Evolutionary conservation across 257 asterid genomes (phyloP).

Genomic region (Perilla frutescens): DNA sequence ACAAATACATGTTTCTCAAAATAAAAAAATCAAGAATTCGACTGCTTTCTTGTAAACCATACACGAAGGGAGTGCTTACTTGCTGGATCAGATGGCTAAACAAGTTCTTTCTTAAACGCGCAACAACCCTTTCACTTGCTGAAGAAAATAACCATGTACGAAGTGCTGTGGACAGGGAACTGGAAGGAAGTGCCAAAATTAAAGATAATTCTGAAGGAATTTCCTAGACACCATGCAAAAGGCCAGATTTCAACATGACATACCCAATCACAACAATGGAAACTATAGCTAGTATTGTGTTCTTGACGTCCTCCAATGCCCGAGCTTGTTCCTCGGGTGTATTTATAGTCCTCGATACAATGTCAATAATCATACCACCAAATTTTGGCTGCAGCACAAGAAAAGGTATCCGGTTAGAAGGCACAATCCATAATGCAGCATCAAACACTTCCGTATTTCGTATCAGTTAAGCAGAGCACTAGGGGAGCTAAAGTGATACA

Average conservation of each 20-base stretch:
- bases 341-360: neutral
- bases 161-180: neutral
- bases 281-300: neutral
- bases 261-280: neutral
- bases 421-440: neutral
- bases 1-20: neutral
- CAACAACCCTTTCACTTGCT: constrained; percentile 5
- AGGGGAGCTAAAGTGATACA: too few relatives aligned
- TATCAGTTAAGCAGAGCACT: too few relatives aligned
- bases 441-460: too few relatives aligned
- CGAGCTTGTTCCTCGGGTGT: constrained; percentile 1
- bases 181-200: neutral
- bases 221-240: neutral
- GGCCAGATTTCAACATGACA: neutral
- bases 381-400: neutral
- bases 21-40: neutral
- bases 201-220: neutral
- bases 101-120: neutral
- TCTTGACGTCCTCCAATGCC: neutral
- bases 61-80: neutral
- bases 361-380: constrained; percentile 1
- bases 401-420: neutral
- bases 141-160: constrained; percentile 4
- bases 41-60: neutral
- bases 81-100: neutral